Conservation (phyloP, 495 filamentous ascomycete genomes). For the Penicillium crystallinum region DNA sequence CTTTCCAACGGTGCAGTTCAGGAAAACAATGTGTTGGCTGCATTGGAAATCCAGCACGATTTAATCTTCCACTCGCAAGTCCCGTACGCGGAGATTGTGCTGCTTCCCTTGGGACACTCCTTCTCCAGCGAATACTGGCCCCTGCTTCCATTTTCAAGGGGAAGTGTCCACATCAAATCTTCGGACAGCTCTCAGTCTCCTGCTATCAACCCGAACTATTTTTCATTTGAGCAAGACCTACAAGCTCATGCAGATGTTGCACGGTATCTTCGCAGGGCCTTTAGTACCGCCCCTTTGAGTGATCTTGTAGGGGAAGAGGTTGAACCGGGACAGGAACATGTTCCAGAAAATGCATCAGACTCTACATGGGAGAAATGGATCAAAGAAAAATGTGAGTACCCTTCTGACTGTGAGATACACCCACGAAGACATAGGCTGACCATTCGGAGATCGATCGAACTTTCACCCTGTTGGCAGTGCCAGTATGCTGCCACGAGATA, state of each 20-base stretch:
- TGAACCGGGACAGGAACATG: constrained; percentile 9
- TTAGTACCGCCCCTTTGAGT: constrained; percentile 10
- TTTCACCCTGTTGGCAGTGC: constrained; percentile 45
- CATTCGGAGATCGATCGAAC: constrained; percentile 28
- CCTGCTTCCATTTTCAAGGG: constrained; percentile 44
- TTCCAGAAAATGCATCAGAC: constrained; percentile 15
- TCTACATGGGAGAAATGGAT: constrained; percentile 17
- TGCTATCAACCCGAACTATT: constrained; percentile 25
- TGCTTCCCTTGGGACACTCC: constrained; percentile 15
- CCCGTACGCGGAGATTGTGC: constrained; percentile 34
- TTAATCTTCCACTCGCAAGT: constrained; percentile 38
- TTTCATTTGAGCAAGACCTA: constrained; percentile 19
- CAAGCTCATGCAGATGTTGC: constrained; percentile 18
- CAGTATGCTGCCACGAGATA: constrained; percentile 50
- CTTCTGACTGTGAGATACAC: too few species aligned
- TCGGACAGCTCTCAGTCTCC: constrained; percentile 9
- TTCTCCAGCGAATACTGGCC: constrained; percentile 36
- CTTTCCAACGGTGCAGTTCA: constrained; percentile 26
- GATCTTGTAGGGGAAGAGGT: constrained; percentile 17
- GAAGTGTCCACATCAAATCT: constrained; percentile 33
- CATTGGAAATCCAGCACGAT: constrained; percentile 39
- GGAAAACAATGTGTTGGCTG: constrained; percentile 11
- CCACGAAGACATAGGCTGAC: not conserved
- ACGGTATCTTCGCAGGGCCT: constrained; percentile 19
- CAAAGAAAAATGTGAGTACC: constrained; percentile 18